Conservation (phyloP, 352 stramenopile genomes). For the Phytophthora aleatoria region DNA sequence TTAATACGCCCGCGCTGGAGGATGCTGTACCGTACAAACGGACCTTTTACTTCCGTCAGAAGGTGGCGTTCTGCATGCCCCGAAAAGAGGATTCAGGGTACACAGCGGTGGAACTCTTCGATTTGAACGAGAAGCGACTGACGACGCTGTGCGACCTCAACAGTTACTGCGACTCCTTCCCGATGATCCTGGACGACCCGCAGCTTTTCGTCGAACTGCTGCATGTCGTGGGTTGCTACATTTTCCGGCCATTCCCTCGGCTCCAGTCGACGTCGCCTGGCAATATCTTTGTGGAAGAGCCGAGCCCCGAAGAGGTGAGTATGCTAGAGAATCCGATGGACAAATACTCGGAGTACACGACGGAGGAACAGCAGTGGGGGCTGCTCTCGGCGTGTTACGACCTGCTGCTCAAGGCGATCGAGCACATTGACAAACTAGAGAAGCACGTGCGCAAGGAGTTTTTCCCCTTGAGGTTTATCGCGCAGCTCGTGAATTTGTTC, state of each 20-base stretch:
- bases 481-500: conserved; percentile 83
- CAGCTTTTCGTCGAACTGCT: conserved; percentile 84
- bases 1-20: conserved; percentile 79
- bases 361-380: conserved; percentile 83
- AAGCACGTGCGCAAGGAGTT: conserved; percentile 89
- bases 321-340: conserved; percentile 77
- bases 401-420: conserved; percentile 82
- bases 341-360: conserved; percentile 86
- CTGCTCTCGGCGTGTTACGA: conserved; percentile 84
- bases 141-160: conserved; percentile 86
- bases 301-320: conserved; percentile 57
- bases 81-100: conserved; percentile 55
- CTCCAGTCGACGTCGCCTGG: conserved; percentile 55
- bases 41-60: conserved; percentile 85
- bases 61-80: conserved; percentile 82
- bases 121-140: conserved; percentile 83
- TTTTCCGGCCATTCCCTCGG: conserved; percentile 78
- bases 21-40: conserved; percentile 84
- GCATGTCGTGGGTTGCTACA: conserved; percentile 79
- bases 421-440: conserved; percentile 90
- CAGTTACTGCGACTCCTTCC: conserved; percentile 85
- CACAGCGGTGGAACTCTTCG: conserved; percentile 67
- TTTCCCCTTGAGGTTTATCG: conserved; percentile 81
- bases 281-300: conserved; percentile 88
- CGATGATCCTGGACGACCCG: conserved; percentile 79